Evolutionary conservation across 1,284 basidiomycete genomes (phyloP).

Genomic region (Calocybe gambosa): DNA sequence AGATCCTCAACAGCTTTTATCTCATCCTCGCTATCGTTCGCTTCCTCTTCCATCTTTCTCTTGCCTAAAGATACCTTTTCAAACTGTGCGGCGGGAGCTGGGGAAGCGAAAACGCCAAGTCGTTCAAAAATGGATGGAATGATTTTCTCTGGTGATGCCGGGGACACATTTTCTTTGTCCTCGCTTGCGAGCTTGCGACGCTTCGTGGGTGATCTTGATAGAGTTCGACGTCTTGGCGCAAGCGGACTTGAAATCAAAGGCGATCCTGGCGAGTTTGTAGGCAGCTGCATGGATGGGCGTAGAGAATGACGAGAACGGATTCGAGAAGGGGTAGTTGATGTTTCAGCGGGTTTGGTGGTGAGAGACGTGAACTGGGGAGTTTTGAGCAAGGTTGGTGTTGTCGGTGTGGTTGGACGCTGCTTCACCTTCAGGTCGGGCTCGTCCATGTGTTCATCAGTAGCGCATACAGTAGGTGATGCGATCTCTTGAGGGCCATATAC

Average conservation of each 20-base stretch:
- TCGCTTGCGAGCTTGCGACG: slow-evolving; percentile 23
- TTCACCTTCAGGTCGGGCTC: slow-evolving; percentile 7
- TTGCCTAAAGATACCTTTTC: slow-evolving; percentile 16
- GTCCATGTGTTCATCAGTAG: neutral
- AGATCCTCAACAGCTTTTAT: slow-evolving; percentile 14
- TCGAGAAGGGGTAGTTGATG: slow-evolving; percentile 27
- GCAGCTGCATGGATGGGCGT: neutral
- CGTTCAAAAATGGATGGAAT: slow-evolving; percentile 23
- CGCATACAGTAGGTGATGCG: too few relatives aligned
- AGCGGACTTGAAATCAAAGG: slow-evolving; percentile 7
- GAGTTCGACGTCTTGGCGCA: slow-evolving; percentile 4
- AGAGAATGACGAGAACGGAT: slow-evolving; percentile 18
- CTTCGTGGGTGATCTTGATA: slow-evolving; percentile 19
- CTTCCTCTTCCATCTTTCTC: slow-evolving; percentile 11
- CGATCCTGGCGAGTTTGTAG: slow-evolving; percentile 19
- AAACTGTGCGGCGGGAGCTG: slow-evolving; percentile 13
- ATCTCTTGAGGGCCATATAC: slow-evolving; percentile 10
- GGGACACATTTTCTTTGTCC: slow-evolving; percentile 30
- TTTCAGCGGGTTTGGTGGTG: neutral
- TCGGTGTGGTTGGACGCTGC: slow-evolving; percentile 8
- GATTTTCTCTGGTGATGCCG: slow-evolving; percentile 8
- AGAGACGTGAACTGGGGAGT: slow-evolving; percentile 7
- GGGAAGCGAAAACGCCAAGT: slow-evolving; percentile 18
- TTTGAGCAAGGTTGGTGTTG: slow-evolving; percentile 13
- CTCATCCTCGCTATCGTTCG: slow-evolving; percentile 26